Base-by-base conservation (phyloP, 495 filamentous ascomycete species). In the Lentithecium fluviatile region DNA sequence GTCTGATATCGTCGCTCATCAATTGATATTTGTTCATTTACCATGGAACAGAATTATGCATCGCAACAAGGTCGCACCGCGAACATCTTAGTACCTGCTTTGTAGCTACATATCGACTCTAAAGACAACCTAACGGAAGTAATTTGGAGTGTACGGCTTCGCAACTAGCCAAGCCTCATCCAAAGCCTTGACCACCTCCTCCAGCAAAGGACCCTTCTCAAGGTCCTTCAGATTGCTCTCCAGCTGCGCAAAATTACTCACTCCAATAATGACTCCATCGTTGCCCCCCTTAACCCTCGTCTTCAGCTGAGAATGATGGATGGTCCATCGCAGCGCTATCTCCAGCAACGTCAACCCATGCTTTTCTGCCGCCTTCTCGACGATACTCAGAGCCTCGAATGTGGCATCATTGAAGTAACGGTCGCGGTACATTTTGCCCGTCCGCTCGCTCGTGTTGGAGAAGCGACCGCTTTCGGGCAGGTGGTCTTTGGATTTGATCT, bases 161-260 rank as follows among this genome's bases (percentile, higher is more conserved):
- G 79, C 71, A 15, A 76, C 73, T 58, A 45, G 36, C 87, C 87
- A 89, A 10, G 90, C 91, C 74, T 90, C 79, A 69, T 96, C 91
- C 51, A 96, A 74, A 20, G 81, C 86, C 69, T 87, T 73, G 17
- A 96, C 80, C 21, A 96, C 88, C 49, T 94, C 91, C 45, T 92
- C 83, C 0, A 91, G 92, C 49, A 97, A 74, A 11, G 92, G 91
- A 0, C 90, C 90, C 75, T 95, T 95, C 75, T 94, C 89, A 2
- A 95, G 43, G 40, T 62, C 58, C 34, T 12, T 48, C 53, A 65
- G 24, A 48, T 69, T 65, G 13, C 52, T 26, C 37, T 62, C 52
- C 10, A 65, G 46, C 49, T 69, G 66, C 19, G 7, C 15, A n/a
- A 65, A 46, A 29, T 47, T 65, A 6, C 48, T 54, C 13, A 65